phyloP scores from a whole-genome alignment of 345 rosid genomes.

The Geranium rotundifolium region DNA sequence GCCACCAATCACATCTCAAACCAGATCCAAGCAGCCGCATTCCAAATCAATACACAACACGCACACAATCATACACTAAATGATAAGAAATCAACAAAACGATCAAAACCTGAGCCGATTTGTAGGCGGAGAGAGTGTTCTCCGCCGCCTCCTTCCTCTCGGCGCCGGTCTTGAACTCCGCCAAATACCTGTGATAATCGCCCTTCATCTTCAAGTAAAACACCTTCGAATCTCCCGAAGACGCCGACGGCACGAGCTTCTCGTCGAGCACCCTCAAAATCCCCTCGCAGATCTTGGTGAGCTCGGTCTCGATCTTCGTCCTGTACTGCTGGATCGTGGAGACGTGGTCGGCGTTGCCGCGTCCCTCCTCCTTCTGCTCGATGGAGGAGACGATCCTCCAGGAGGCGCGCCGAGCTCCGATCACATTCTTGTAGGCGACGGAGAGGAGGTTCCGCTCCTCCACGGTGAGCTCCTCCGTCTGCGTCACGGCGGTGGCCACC shows the following conservation, averaged over 20 bases:
- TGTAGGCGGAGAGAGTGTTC: slow-evolving; percentile 22
- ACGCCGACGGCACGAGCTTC: slow-evolving; percentile 17
- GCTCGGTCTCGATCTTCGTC: slow-evolving; percentile 22
- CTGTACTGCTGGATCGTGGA: slow-evolving; percentile 18
- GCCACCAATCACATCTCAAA: neutral
- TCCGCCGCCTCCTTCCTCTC: slow-evolving; percentile 26
- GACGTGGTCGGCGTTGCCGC: slow-evolving; percentile 25
- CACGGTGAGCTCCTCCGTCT: too few species aligned
- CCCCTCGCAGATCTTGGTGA: slow-evolving; percentile 26
- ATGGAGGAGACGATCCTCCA: slow-evolving; percentile 6
- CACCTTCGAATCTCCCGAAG: slow-evolving; percentile 19
- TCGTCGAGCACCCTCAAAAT: slow-evolving; percentile 18
- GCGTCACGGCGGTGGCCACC: too few species aligned
- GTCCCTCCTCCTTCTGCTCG: slow-evolving; percentile 31
- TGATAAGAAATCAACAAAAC: neutral
- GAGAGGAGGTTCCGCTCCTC: too few species aligned
- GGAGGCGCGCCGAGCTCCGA: too few species aligned
- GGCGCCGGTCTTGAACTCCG: slow-evolving; percentile 23
- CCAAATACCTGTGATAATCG: slow-evolving; percentile 27
- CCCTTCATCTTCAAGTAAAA: slow-evolving; percentile 30
- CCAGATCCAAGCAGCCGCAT: neutral
- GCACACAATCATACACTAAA: too few species aligned
- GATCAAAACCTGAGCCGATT: slow-evolving; percentile 10
- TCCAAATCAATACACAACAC: neutral
- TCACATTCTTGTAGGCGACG: too few species aligned